Evolutionary conservation across 2,329 filamentous ascomycete species (phyloP).

Genomic region (Ophiostoma ulmi): DNA sequence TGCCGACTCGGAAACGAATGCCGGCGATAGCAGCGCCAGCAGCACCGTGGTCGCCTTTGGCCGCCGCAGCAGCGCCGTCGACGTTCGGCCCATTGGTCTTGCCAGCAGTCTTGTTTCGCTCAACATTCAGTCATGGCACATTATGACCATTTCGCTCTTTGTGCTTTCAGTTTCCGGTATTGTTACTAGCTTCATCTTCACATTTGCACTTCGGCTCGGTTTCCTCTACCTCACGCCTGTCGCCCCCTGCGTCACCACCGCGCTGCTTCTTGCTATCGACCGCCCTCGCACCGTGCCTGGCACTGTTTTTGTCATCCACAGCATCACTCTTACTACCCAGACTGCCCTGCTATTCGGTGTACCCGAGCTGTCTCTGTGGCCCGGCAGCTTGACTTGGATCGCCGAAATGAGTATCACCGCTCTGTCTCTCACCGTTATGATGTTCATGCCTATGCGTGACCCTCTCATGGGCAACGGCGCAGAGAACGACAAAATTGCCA

Average conservation of each 20-base stretch:
- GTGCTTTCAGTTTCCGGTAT: conserved; percentile 37
- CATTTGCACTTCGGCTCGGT: conserved; percentile 26
- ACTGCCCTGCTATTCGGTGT: conserved; percentile 33
- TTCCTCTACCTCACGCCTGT: conserved; percentile 34
- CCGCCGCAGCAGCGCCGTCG: conserved; percentile 18
- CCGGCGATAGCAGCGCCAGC: conserved; percentile 18
- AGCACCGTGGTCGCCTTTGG: conserved; percentile 23
- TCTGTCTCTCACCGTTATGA: conserved; percentile 47
- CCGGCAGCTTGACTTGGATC: conserved; percentile 28
- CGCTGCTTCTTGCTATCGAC: conserved; percentile 32
- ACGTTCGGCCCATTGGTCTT: conserved; percentile 14
- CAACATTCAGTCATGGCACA: conserved; percentile 23
- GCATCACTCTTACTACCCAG: conserved; percentile 34
- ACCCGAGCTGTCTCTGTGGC: conserved; percentile 31
- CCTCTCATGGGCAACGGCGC: conserved; percentile 47
- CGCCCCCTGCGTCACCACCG: conserved; percentile 34
- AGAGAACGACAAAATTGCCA: conserved; percentile 45
- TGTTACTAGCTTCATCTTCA: conserved; percentile 26
- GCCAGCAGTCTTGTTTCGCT: conserved; percentile 17
- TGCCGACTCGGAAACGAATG: conserved; percentile 12
- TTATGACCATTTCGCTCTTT: conserved; percentile 38
- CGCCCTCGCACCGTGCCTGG: conserved; percentile 32
- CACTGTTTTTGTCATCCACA: conserved; percentile 32
- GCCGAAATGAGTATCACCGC: conserved; percentile 40
- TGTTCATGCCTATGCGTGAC: conserved; percentile 67